These are phyloP conservation scores for Jaapia argillacea DNA, from an alignment of 768 basidiomycete genomes.

Conservation along the genomic window DNA sequence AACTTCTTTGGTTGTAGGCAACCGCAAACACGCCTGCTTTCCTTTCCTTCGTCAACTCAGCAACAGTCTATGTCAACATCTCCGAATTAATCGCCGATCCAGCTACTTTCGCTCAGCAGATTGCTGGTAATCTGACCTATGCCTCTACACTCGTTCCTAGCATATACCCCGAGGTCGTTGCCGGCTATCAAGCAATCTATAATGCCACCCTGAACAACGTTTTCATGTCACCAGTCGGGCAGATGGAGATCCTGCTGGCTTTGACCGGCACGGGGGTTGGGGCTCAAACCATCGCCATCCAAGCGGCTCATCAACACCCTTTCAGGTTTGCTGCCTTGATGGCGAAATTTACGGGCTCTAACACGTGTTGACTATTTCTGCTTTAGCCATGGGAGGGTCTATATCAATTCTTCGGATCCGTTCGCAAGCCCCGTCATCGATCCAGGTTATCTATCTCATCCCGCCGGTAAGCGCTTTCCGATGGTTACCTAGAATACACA, in stretches of 20 bases:
- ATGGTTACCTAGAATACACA: too few species aligned
- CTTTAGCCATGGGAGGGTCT: conserved; percentile 55
- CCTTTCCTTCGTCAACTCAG: conserved; percentile 52
- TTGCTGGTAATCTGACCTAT: conserved; percentile 23
- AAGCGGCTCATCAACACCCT: conserved; percentile 59
- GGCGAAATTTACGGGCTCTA: too few species aligned
- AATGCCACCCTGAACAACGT: conserved; percentile 29
- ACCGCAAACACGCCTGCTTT: conserved; percentile 20
- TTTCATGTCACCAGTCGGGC: conserved; percentile 31
- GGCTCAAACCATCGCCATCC: conserved; percentile 33
- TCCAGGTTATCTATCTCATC: conserved; percentile 53
- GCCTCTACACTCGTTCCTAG: conserved; percentile 32
- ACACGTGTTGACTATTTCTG: too few species aligned
- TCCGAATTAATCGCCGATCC: conserved; percentile 29
- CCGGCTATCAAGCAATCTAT: conserved; percentile 50
- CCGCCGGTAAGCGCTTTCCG: too few species aligned
- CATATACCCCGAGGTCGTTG: conserved; percentile 31
- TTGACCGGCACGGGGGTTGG: too few species aligned
- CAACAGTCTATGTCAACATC: conserved; percentile 49
- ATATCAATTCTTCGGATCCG: conserved; percentile 46
- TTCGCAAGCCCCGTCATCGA: conserved; percentile 57
- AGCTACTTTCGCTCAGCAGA: conserved; percentile 24
- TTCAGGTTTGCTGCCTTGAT: too few species aligned
- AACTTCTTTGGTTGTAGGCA: too few species aligned
- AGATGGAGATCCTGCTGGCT: conserved; percentile 46